Base-by-base conservation (phyloP, 441 rosid genomes). In the Omphalea diandra region DNA sequence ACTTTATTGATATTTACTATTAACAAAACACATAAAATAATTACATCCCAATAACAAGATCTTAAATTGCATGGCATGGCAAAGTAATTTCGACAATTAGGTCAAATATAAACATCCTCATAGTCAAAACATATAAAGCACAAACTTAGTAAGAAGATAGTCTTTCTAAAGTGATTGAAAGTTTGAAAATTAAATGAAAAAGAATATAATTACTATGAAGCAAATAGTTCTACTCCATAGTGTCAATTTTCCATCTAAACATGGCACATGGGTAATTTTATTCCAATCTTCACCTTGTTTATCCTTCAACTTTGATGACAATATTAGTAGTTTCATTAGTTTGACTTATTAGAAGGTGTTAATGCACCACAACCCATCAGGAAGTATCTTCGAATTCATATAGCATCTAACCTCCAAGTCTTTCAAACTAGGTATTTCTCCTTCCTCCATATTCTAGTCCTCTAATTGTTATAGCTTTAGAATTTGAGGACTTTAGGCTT, bases 401-500 rank as follows among this genome's bases (percentile, higher is more conserved):
- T 79, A 75, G 26, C 38, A 56, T 71, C 50, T 61, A 33, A 79
- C 60, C 68, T 79, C 82, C 59, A 75, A 50, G n/a, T 62, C 69
- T 40, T 43, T 67, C 2, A 79, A 63, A 6, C 41, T 6, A 2
- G 58, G 22, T 20, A 75, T 38, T 29, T 79, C 67, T 12, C 47
- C 71, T 54, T 38, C 46, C 5, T 65, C 6, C 15, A 79, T 36
- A 3, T 0, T 0, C 71, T 44, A 73, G 8, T 0, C 12, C 26
- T 61, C 2, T 64, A 76, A 67, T 0, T 7, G 9, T 40, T 72
- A 22, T 9, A 72, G 63, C 72, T 32, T 66, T 72, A 60, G 5
- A 79, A 0, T 47, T 72, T 75, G 15, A 75, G 79, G 22, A 79
- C 77, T 40, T 18, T 50, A 49, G 75, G 79, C 35, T 20, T 11